Conservation (phyloP, 2,329 filamentous ascomycete species). For the Exophiala dermatitidis region DNA sequence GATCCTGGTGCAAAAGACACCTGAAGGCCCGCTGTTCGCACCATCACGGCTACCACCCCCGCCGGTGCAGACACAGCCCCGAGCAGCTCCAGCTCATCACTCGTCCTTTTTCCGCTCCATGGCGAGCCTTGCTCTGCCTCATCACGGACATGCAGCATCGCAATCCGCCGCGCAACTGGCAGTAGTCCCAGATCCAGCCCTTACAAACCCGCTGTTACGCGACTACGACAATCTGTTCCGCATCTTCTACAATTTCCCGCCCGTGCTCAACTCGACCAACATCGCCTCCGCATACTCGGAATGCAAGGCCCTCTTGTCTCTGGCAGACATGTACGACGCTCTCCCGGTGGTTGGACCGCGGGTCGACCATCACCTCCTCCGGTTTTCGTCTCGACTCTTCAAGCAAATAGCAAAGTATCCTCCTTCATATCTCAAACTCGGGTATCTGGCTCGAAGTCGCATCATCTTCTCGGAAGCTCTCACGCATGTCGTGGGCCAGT, state of each 20-base stretch:
- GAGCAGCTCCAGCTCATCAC: conserved; percentile 54
- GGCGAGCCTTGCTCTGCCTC: conserved; percentile 60
- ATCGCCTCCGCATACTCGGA: conserved; percentile 90
- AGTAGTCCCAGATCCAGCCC: conserved; percentile 52
- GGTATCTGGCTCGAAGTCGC: conserved; percentile 74
- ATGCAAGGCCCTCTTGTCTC: conserved; percentile 77
- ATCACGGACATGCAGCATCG: conserved; percentile 35
- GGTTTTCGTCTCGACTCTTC: conserved; percentile 85
- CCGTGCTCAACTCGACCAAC: conserved; percentile 72
- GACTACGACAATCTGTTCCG: conserved; percentile 96
- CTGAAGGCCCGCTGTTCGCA: conserved; percentile 17
- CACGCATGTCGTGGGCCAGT: conserved; percentile 90
- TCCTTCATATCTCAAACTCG: conserved; percentile 81
- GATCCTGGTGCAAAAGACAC: conserved; percentile 70
- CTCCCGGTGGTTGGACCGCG: conserved; percentile 78
- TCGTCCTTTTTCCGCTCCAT: conserved; percentile 80
- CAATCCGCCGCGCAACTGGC: conserved; percentile 48
- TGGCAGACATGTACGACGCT: conserved; percentile 94
- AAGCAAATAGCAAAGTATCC: conserved; percentile 97
- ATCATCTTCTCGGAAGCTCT: conserved; percentile 82
- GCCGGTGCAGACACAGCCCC: conserved; percentile 40
- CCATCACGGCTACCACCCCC: conserved; percentile 29
- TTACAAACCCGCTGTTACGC: conserved; percentile 65
- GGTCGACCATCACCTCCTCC: conserved; percentile 86
- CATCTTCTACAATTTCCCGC: conserved; percentile 90